Evolutionary conservation across 139 green algal species (phyloP), one percentile per base, ranked within the genome.

Genomic region (Diplosphaera chodatii): DNA sequence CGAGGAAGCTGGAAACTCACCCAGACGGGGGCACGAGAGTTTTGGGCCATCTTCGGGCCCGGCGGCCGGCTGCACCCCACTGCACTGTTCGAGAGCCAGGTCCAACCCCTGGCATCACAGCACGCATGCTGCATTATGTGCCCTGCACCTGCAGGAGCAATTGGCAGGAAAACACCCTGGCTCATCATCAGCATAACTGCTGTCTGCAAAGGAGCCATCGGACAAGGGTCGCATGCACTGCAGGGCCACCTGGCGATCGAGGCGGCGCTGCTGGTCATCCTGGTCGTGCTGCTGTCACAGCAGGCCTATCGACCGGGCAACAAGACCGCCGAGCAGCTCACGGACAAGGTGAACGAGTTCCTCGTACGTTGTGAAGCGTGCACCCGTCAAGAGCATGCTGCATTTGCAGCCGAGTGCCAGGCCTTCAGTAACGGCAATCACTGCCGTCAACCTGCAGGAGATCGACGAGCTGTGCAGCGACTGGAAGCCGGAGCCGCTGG

Each of bases 401-500:
- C n/a, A n/a, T n/a, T n/a, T n/a, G n/a, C n/a, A n/a, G n/a, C n/a
- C n/a, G n/a, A n/a, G n/a, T n/a, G n/a, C n/a, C n/a, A n/a, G n/a
- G n/a, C n/a, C n/a, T n/a, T n/a, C n/a, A n/a, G n/a, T n/a, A n/a
- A n/a, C n/a, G 32, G 40, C 40, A 37, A 67, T n/a, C 25, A n/a
- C n/a, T n/a, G n/a, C n/a, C n/a, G n/a, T n/a, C n/a, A n/a, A n/a
- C n/a, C n/a, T 71, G 62, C 79, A 93, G 85, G 93, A 97, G 65
- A 82, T 96, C 3, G 87, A 96, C 22, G 70, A 88, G 63, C 86
- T 97, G 4, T 93, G 86, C 59, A 65, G 82, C 29, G 93, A 97
- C 72, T 97, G 93, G 93, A 25, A 89, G 67, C 93, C 93, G 4
- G 91, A 95, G 82, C 91, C 91, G 0, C 80, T 97, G 55, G 80